A percentile compares a stretch with the other conserved stretches of the same genome.
Conservation (phyloP, 345 rosid genomes). For the Hibiscus trionum region DNA sequence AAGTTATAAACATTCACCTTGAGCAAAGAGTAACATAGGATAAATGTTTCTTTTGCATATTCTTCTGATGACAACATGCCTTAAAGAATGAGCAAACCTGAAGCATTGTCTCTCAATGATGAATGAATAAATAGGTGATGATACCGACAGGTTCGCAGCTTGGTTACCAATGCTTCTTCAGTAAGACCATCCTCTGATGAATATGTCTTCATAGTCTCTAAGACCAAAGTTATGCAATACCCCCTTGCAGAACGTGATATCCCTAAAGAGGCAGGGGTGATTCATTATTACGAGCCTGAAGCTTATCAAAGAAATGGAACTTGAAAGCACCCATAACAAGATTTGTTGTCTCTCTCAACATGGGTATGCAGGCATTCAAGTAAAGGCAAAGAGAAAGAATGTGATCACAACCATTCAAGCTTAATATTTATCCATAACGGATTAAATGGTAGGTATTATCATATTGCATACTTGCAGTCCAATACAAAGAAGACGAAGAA, state of each 20-base stretch:
- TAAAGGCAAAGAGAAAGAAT: neutral
- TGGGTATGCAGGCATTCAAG: neutral
- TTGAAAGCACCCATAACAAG: neutral
- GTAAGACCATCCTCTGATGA: conserved; percentile 82
- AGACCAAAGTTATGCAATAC: conserved; percentile 59
- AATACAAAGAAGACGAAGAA: neutral
- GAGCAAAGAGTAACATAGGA: neutral
- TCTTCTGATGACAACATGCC: neutral
- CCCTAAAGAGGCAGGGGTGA: conserved; percentile 34
- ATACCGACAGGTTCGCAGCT: conserved; percentile 76
- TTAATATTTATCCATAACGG: neutral
- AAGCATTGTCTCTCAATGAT: conserved; percentile 62
- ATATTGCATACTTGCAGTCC: neutral
- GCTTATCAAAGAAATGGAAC: conserved; percentile 1
- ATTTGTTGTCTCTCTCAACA: neutral
- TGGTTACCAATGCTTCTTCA: conserved; percentile 89
- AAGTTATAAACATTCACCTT: conserved; percentile 1
- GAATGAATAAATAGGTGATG: conserved; percentile 85
- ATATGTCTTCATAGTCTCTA: conserved; percentile 95
- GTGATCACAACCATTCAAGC: neutral
- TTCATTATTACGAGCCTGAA: neutral
- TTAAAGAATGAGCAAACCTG: conserved; percentile 45
- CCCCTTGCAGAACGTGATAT: conserved; percentile 91
- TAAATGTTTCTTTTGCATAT: neutral
- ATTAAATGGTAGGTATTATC: neutral